Evolutionary conservation across 202 grass and related monocot species (phyloP), one percentile per base, ranked within the genome.

Genomic region (Schoenoplectus tabernaemontani): DNA sequence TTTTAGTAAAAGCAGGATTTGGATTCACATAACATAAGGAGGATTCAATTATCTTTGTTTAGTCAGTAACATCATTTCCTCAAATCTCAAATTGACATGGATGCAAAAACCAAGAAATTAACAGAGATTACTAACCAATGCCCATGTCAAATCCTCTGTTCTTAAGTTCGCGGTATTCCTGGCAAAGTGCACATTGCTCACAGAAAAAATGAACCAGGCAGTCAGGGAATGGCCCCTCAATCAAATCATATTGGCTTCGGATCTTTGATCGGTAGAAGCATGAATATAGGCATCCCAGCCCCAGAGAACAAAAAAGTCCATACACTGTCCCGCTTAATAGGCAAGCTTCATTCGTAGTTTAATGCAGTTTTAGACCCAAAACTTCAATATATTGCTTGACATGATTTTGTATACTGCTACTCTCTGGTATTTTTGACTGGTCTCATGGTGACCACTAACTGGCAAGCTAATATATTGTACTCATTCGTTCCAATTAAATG

Each of bases 121-220:
- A 46, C 3, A 9, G 80, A 37, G 20, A 26, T 59, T 59, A 64
- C 88, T 82, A 71, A 97, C 91, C 94, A 41, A 97, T 97, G 59
- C 94, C 94, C 89, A 92, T 64, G 74, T 97, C 91, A 78, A 89
- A 97, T 16, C 91, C 91, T 42, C 78, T 88, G 80, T 79, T 94
- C 84, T 90, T 94, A 69, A 97, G 91, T 83, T 97, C 91, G 5
- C 91, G 85, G 69, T 94, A 87, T 79, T 94, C 89, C 81, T 92
- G 94, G 83, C 94, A 97, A 9, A 97, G 84, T 7, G 89, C 91
- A 32, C 83, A 93, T n/a, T 46, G 43, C 80, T 97, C 95, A 51
- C 95, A 97, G 89, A 89, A 97, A 83, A 80, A 92, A 77, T 94
- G 89, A 67, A 92, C 83, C 24, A 97, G 78, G 83, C 85, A 92